Percentiles rank a stretch among this genome's conserved stretches.
These are phyloP conservation scores for Debaryomycetaceae sp. DNA, from an alignment of 1,139 yeast species.

Conservation along the genomic window DNA sequence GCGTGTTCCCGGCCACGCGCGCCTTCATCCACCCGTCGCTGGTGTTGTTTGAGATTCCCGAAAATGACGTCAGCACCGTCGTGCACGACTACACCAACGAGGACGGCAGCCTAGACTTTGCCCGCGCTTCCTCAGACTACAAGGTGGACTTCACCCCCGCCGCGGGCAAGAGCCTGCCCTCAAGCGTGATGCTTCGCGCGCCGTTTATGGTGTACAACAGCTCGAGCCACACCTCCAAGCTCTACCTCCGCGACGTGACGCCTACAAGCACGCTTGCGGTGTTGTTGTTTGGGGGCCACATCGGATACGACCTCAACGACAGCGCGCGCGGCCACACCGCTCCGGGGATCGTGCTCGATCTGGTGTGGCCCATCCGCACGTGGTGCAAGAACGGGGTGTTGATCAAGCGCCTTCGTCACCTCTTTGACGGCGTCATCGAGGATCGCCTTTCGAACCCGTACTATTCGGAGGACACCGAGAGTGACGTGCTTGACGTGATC, in stretches of 20 bases:
- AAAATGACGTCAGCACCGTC: slow-evolving; percentile 17
- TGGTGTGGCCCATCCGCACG: slow-evolving; percentile 79
- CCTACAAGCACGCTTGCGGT: slow-evolving; percentile 73
- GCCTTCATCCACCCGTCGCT: slow-evolving; percentile 87
- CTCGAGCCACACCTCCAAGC: slow-evolving; percentile 61
- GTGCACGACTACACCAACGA: slow-evolving; percentile 28
- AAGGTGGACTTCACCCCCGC: slow-evolving; percentile 33
- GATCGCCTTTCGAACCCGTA: slow-evolving; percentile 37
- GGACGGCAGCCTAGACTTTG: slow-evolving; percentile 34
- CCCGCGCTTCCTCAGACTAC: slow-evolving; percentile 22
- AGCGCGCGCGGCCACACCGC: slow-evolving; percentile 36
- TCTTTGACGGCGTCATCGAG: slow-evolving; percentile 66
- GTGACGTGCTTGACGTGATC: slow-evolving; percentile 4
- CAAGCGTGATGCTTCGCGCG: slow-evolving; percentile 30
- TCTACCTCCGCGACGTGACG: slow-evolving; percentile 70
- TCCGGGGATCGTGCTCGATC: slow-evolving; percentile 67
- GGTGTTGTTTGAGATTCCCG: slow-evolving; percentile 42
- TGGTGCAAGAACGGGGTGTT: slow-evolving; percentile 95
- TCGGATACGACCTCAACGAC: slow-evolving; percentile 56
- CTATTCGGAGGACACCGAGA: slow-evolving; percentile 5
- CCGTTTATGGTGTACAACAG: slow-evolving; percentile 55
- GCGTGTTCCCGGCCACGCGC: slow-evolving; percentile 50
- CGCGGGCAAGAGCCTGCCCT: slow-evolving; percentile 11
- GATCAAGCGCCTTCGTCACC: slow-evolving; percentile 59
- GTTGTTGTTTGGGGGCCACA: slow-evolving; percentile 73